Percentiles rank a stretch among this genome's conserved stretches.
These are phyloP conservation scores for Kluyveromyces aestuarii DNA, from an alignment of 805 yeast species.

Conservation along the genomic window DNA sequence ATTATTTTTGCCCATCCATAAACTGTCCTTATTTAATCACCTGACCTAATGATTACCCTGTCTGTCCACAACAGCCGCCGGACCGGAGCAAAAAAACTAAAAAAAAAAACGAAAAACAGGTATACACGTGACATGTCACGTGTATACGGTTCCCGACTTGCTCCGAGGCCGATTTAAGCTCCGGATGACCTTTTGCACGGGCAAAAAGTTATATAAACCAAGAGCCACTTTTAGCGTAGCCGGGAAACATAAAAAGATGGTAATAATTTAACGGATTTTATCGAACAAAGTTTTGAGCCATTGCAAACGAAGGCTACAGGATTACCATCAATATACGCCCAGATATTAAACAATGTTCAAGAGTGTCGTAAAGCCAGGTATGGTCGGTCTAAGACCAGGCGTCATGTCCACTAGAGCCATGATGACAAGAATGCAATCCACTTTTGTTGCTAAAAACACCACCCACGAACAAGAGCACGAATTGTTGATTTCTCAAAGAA, in stretches of 20 bases:
- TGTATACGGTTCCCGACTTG: background rate
- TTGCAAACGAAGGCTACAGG: too few species aligned
- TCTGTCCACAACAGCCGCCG: too few species aligned
- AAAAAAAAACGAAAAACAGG: background rate
- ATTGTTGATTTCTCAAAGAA: constrained; percentile 72
- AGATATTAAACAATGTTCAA: background rate
- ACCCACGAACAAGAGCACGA: constrained; percentile 56
- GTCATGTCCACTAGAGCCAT: constrained; percentile 19
- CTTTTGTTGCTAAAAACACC: constrained; percentile 37
- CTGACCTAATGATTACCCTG: too few species aligned
- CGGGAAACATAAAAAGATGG: background rate
- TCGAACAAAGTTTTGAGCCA: background rate
- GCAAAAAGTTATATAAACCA: background rate
- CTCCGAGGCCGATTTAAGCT: background rate
- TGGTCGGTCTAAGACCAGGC: constrained; percentile 3
- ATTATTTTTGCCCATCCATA: too few species aligned
- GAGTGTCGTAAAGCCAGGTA: constrained; percentile 1
- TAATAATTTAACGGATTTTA: background rate
- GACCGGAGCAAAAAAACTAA: too few species aligned
- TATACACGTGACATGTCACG: background rate
- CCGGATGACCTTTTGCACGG: background rate
- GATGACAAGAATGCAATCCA: constrained; percentile 2
- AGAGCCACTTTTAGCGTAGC: background rate
- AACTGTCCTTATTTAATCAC: too few species aligned
- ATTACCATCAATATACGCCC: background rate